A percentile compares a stretch with the other conserved stretches of the same genome.
These are phyloP conservation scores for Thalassiosira oceanica DNA, from an alignment of 352 stramenopile species.

Conservation along the genomic window DNA sequence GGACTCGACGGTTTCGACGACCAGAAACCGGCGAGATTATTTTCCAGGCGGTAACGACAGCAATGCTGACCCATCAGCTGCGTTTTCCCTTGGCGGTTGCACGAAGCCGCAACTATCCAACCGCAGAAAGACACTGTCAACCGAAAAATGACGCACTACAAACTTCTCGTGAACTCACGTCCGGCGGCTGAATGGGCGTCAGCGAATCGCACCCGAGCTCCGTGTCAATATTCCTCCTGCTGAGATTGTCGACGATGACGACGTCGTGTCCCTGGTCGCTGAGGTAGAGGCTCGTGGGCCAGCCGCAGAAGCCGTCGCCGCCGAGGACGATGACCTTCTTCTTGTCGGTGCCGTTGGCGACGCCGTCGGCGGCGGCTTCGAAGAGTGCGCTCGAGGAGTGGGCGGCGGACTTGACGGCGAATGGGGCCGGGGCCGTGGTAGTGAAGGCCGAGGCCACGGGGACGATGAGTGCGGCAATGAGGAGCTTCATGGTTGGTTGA, in stretches of 20 bases:
- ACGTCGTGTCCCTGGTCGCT: slow-evolving; percentile 83
- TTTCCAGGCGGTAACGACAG: too few species aligned
- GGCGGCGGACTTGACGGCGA: too few species aligned
- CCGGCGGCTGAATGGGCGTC: slow-evolving; percentile 81
- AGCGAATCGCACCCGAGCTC: slow-evolving; percentile 86
- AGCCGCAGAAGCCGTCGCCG: slow-evolving; percentile 88
- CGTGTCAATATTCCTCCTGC: slow-evolving; percentile 84
- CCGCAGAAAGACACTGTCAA: neutral
- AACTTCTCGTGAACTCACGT: slow-evolving; percentile 47
- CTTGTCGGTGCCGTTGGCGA: slow-evolving; percentile 28
- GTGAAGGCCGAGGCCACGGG: too few species aligned
- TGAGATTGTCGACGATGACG: slow-evolving; percentile 86
- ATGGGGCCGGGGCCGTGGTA: too few species aligned
- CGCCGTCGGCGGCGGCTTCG: neutral
- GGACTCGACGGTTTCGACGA: too few species aligned
- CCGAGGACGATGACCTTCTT: slow-evolving; percentile 82
- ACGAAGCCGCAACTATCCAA: neutral
- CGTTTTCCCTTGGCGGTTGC: too few species aligned
- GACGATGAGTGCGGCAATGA: too few species aligned
- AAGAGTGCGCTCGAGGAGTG: too few species aligned
- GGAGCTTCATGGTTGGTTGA: too few species aligned
- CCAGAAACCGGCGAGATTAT: too few species aligned
- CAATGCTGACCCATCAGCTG: too few species aligned
- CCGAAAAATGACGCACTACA: neutral
- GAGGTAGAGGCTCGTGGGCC: slow-evolving; percentile 85